Evolutionary conservation across 352 stramenopile species (phyloP).

Genomic region (Phytophthora podocarpi): DNA sequence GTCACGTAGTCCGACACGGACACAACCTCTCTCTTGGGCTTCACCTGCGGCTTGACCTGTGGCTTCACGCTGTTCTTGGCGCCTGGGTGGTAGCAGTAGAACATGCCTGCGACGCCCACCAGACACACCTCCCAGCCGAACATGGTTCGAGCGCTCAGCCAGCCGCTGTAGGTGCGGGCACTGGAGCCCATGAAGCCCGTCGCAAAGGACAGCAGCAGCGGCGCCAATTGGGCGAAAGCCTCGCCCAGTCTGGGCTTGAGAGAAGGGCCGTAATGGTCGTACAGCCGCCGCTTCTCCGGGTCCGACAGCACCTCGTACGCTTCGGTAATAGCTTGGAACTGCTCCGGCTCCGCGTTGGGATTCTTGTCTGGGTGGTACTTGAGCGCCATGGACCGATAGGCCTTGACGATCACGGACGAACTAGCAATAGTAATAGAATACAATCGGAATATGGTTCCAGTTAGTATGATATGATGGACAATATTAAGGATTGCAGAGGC

Average conservation of each 20-base stretch:
- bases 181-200: constrained; percentile 62
- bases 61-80: constrained; percentile 12
- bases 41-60: constrained; percentile 15
- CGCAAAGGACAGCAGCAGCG: constrained; percentile 62
- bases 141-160: constrained; percentile 33
- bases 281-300: constrained; percentile 71
- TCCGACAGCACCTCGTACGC: constrained; percentile 82
- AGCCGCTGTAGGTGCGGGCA: constrained; percentile 41
- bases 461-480: not conserved
- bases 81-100: constrained; percentile 53
- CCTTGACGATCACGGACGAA: constrained; percentile 93
- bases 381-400: constrained; percentile 93
- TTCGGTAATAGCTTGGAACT: constrained; percentile 88
- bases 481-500: not conserved
- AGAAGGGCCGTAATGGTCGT: constrained; percentile 74
- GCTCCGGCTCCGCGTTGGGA: constrained; percentile 80
- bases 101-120: constrained; percentile 61
- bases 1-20: constrained; percentile 75
- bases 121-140: constrained; percentile 53
- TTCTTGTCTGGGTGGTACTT: constrained; percentile 98
- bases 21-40: constrained; percentile 51
- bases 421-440: constrained; percentile 35
- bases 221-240: constrained; percentile 66
- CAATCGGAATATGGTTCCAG: not conserved
- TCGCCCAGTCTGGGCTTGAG: constrained; percentile 66